Conservation (phyloP, 73 alveolate species). For the Symbiodinium pilosum region DNA sequence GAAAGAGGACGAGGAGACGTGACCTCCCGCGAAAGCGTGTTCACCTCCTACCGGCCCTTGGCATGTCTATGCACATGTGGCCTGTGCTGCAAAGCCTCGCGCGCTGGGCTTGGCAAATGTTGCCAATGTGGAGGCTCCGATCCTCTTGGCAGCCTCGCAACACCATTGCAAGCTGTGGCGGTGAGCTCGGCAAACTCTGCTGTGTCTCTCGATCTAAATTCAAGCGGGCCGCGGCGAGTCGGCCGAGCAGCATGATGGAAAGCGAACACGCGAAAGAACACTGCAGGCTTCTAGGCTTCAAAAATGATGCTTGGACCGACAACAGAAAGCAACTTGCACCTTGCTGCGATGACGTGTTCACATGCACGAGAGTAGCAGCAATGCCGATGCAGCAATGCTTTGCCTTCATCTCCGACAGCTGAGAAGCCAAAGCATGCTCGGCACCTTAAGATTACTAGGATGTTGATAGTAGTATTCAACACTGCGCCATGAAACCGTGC, state of each 20-base stretch:
- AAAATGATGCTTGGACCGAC: neutral
- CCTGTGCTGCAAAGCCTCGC: neutral
- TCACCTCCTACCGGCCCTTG: too few species aligned
- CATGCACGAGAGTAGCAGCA: too few species aligned
- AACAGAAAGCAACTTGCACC: too few species aligned
- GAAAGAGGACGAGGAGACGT: neutral
- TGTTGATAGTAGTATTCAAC: too few species aligned
- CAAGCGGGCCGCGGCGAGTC: neutral
- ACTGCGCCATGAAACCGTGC: too few species aligned
- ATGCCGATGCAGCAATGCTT: too few species aligned
- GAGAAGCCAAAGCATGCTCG: slow-evolving; percentile 5
- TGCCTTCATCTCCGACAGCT: slow-evolving; percentile 1
- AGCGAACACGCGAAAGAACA: neutral
- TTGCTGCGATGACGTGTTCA: too few species aligned
- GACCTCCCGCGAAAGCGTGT: neutral
- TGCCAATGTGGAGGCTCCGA: neutral
- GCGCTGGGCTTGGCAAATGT: neutral
- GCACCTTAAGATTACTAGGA: too few species aligned
- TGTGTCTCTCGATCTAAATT: neutral
- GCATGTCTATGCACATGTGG: neutral
- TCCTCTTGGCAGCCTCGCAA: slow-evolving; percentile 15
- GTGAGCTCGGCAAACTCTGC: too few species aligned
- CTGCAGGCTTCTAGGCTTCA: slow-evolving; percentile 8
- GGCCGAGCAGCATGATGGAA: neutral
- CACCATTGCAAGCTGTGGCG: too few species aligned